Percentiles rank a stretch among this genome's conserved stretches.
phyloP scores from a whole-genome alignment of 2,329 filamentous ascomycete species.

The Claviceps sp. region DNA sequence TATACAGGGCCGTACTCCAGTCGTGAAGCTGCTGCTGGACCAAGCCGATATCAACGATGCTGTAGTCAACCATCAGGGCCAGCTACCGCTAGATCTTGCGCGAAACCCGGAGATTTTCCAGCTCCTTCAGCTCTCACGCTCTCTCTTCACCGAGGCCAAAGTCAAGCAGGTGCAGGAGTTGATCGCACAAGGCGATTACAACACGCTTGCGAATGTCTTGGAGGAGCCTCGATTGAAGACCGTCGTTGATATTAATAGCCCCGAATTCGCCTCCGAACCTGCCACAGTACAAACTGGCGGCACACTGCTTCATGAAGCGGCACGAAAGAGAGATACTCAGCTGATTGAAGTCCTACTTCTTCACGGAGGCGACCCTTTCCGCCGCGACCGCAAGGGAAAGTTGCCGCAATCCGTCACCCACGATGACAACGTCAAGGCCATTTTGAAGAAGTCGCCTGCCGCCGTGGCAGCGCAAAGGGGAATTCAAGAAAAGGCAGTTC shows the following conservation, averaged over 20 bases:
- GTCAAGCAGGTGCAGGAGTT: conserved; percentile 73
- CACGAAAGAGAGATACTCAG: conserved; percentile 71
- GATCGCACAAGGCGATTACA: conserved; percentile 60
- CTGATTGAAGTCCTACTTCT: conserved; percentile 83
- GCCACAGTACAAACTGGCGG: conserved; percentile 71
- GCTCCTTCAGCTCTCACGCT: conserved; percentile 78
- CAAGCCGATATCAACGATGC: conserved; percentile 80
- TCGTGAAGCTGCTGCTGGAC: conserved; percentile 75
- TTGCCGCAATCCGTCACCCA: conserved; percentile 93
- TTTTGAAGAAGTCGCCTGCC: conserved; percentile 87
- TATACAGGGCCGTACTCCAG: conserved; percentile 61
- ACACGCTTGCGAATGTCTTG: conserved; percentile 62
- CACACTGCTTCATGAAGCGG: conserved; percentile 85
- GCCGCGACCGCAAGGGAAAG: conserved; percentile 87
- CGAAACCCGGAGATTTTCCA: conserved; percentile 93
- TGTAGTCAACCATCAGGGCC: conserved; percentile 69
- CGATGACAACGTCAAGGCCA: conserved; percentile 75
- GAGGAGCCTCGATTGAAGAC: conserved; percentile 78
- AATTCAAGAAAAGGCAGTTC: conserved; percentile 92
- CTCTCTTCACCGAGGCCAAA: conserved; percentile 78
- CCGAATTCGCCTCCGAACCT: conserved; percentile 74
- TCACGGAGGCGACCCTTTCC: conserved; percentile 91
- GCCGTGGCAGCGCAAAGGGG: conserved; percentile 87
- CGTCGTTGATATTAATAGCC: conserved; percentile 81
- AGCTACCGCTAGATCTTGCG: conserved; percentile 76